These are phyloP conservation scores for Phytophthora colocasiae DNA, from an alignment of 352 stramenopile genomes.

Conservation along the genomic window DNA sequence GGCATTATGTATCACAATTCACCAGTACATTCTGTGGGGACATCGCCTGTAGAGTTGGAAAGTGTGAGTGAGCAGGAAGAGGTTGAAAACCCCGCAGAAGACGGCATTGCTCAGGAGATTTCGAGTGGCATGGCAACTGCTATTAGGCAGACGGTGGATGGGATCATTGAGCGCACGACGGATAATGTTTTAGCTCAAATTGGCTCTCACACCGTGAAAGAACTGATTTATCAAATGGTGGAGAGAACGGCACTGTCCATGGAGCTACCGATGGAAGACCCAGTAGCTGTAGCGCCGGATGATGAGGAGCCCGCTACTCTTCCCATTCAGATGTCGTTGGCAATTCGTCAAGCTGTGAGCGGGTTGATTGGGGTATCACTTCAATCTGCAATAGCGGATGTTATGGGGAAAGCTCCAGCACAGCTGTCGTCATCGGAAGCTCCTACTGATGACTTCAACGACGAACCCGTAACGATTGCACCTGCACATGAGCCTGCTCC, in stretches of 20 bases:
- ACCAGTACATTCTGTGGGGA: background rate
- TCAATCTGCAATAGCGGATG: slow-evolving; percentile 41
- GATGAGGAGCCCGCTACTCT: slow-evolving; percentile 23
- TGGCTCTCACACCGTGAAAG: slow-evolving; percentile 7
- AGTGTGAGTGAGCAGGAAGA: background rate
- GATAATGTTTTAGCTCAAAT: slow-evolving; percentile 30
- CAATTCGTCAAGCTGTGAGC: slow-evolving; percentile 44
- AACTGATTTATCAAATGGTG: slow-evolving; percentile 22
- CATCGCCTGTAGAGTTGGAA: background rate
- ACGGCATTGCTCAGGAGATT: slow-evolving; percentile 18
- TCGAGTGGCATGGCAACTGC: slow-evolving; percentile 37
- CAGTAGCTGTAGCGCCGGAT: background rate
- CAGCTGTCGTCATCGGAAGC: background rate
- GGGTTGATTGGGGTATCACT: slow-evolving; percentile 54
- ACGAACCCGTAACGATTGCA: slow-evolving; percentile 4
- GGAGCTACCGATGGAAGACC: background rate
- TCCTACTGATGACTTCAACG: background rate
- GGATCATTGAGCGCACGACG: slow-evolving; percentile 34
- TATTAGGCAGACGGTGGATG: slow-evolving; percentile 40
- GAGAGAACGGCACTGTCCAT: background rate
- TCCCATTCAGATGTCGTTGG: slow-evolving; percentile 48
- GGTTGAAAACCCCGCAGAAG: background rate
- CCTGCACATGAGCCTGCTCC: background rate
- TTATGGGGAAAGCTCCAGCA: slow-evolving; percentile 25
- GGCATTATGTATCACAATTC: slow-evolving; percentile 8